Evolutionary conservation across 345 rosid species (phyloP), one percentile per base, ranked within the genome.

Genomic region (Pseudoturritis turrita): DNA sequence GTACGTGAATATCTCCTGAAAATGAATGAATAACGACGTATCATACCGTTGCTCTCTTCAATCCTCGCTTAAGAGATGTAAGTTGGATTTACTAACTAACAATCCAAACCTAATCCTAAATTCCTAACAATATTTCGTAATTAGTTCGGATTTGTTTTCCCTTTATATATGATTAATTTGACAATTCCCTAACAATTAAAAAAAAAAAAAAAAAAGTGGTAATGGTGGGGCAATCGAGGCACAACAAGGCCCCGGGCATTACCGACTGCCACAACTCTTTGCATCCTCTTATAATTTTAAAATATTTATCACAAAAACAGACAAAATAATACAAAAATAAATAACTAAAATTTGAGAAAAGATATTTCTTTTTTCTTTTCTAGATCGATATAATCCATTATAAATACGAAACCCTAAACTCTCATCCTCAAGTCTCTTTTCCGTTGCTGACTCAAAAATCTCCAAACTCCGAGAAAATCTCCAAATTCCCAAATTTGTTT

Each of bases 251-350:
- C 89, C 87, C 60, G 78, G 81, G 84, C 69, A 77, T 75, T 81
- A 68, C 81, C 78, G 85, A 79, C 86, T 85, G 86, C 87, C 85
- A 82, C 83, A 78, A 80, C 80, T 80, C 23, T 78, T 77, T 72
- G 73, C 82, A 69, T 62, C 74, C 33, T 52, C 51, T 60, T 33
- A 50, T 62, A 25, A 6, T 68, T 75, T 40, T 61, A 7, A n/a
- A 29, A 43, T 68, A 23, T 55, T 51, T 62, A 43, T 45, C 36
- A 58, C 64, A 12, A 68, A 57, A 61, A 40, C 53, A 46, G 70
- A 62, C 70, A 69, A 45, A 68, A 35, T 0, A 25, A 37, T n/a
- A 54, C 15, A 61, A 23, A 23, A 5, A 62, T 28, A 60, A 19
- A 19, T 6, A 37, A 36, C 23, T 44, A 31, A 66, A 36, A 2